These are phyloP conservation scores for Rhexocercosporidium sp. DNA, from an alignment of 2,329 filamentous ascomycete species.

Conservation along the genomic window DNA sequence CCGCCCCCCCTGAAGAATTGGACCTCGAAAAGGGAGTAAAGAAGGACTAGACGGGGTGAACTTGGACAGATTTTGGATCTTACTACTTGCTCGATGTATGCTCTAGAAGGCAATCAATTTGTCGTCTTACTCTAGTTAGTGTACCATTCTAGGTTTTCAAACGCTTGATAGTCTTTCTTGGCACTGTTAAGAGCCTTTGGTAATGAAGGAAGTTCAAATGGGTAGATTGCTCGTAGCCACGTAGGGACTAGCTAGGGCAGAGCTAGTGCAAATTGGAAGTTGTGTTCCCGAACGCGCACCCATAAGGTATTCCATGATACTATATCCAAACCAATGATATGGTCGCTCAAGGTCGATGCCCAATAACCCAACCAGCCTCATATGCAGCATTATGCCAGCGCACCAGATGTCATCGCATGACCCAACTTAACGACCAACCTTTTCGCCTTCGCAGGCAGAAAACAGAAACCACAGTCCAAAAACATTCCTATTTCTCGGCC, in stretches of 20 bases:
- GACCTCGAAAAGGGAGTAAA: neutral
- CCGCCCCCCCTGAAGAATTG: neutral
- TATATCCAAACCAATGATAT: neutral
- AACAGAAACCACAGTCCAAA: neutral
- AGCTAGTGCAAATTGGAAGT: neutral
- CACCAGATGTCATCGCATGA: neutral
- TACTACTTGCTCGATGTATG: neutral
- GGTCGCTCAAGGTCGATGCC: neutral
- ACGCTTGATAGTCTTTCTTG: neutral
- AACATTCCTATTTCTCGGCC: neutral
- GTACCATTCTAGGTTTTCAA: neutral
- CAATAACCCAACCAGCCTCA: neutral
- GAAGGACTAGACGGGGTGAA: neutral
- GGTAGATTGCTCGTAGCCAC: neutral
- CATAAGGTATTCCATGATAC: neutral
- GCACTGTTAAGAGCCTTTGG: neutral
- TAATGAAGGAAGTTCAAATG: neutral
- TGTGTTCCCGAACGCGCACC: neutral
- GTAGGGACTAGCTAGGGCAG: neutral
- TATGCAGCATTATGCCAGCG: neutral
- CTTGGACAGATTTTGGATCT: neutral
- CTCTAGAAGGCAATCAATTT: neutral
- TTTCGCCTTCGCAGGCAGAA: neutral
- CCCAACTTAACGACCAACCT: neutral
- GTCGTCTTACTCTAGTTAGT: neutral